Evolutionary conservation across 768 basidiomycete genomes (phyloP), one percentile per base, ranked within the genome.

Genomic region (Rhizopogon roseolus): DNA sequence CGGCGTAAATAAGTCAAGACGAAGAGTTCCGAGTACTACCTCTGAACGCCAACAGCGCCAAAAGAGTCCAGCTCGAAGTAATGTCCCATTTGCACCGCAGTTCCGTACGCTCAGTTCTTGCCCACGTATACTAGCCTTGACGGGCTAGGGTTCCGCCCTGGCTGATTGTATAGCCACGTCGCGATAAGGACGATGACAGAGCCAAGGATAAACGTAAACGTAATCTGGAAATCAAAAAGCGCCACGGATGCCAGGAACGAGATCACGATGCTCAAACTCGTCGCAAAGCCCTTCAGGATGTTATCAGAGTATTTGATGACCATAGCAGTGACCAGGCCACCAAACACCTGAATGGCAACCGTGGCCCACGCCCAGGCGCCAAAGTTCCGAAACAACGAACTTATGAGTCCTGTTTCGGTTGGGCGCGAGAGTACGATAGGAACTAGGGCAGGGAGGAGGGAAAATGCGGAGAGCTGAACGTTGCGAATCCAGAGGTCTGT

Each of bases 401-500:
- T 70, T 41, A 81, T 57, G 64, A 77, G 69, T 43, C 75, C 73
- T 46, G 61, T 59, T 52, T 67, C 74, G 50, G 62, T 64, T 50
- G 66, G 66, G 38, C 79, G 75, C 14, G 77, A 71, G 62, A 88
- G 79, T 39, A 93, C 57, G 62, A 94, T 78, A 28, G 94, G 93
- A 2, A 86, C 73, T 45, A 93, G 69, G 4, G 94, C 93, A 3
- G 96, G 96, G 22, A 96, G 77, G 41, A 98, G 78, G 46, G 93
- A 95, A 76, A 98, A 98, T 52, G 95, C 78, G 22, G 93, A 95
- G 14, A 98, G 81, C 69, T 98, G 96, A 56, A 96, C 88, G 68
- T 98, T 98, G 65, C 96, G 89, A 54, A 96, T 86, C 96, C 96
- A 98, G 10, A 98, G 78, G 71, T 97, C 93, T 4, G 86, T 80